Base-by-base conservation (phyloP, 1,139 yeast species). In the Debaryomycetaceae sp. region DNA sequence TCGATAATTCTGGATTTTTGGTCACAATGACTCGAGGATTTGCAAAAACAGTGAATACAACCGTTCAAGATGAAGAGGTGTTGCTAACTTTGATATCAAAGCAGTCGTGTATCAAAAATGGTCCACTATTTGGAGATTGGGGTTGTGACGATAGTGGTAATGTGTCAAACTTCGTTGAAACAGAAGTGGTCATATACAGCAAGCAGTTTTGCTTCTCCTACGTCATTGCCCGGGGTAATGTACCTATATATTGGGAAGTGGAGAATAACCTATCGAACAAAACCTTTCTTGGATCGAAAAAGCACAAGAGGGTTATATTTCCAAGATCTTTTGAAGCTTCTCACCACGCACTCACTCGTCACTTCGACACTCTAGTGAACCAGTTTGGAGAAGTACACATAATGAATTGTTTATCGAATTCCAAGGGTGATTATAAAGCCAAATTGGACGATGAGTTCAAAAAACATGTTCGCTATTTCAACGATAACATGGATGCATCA, bases 111-210 rank as follows among this genome's bases (percentile, higher is more conserved):
- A 72, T 75, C 36, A 81, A 78, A 50, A 72, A 69, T 36, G 85
- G 85, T 1, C 78, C 82, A 1, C 64, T 84, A 1, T 81, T 84
- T 55, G 89, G 88, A 0, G 78, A 81, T 33, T 78, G 80, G 65
- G 89, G 91, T 17, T 73, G 84, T 49, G 89, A 84, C 58, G 90
- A 84, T 46, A 81, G 81, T 41, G 93, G 93, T 0, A 72, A 76
- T 36, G 86, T 82, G 5, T 74, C 90, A 1, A 83, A 83, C 54
- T 82, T 72, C 56, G 78, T 80, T 22, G 93, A 86, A 56, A 75
- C 86, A 1, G 93, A 86, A 58, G 57, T 84, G 6, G 73, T 85
- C 4, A 66, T 84, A 13, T 80, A 80, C 44, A 76, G 83, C 5
- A 73, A 75, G 34, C 62, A 63, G 13, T 76, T 72, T 49, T 74